Base-by-base conservation (phyloP, 2,329 filamentous ascomycete genomes). In the Colletotrichum sp. region DNA sequence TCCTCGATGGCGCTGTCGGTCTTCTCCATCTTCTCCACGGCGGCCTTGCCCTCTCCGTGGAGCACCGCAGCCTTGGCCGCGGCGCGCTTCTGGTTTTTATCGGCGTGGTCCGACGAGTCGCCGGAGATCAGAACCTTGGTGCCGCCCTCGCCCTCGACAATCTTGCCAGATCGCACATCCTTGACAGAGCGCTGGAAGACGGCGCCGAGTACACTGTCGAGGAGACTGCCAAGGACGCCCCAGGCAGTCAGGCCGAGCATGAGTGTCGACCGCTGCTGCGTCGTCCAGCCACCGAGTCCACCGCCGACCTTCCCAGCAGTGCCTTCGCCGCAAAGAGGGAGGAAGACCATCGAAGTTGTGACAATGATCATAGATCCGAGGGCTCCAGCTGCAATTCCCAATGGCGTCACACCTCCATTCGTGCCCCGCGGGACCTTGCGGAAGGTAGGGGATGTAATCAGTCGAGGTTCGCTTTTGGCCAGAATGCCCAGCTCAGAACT, bases 401-500 rank as follows among this genome's bases (percentile, higher is more conserved):
- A 87, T 1, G 92, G 79, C 0, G 95, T 98, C 10, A 99, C 95
- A 18, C 96, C 97, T 36, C 97, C 97, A 82, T 99, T 99, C 57
- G 97, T 99, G 66, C 97, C 97, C 2, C 92, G 93, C 1, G 97
- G 96, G 0, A 99, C 97, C 78, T 92, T 90, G 75, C 94, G 93
- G 81, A 97, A 89, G 6, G 86, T 92, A 18, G 90, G 92, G 16
- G 95, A 96, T 6, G 95, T 98, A 82, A 99, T 96, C 49, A 99
- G 91, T 44, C 96, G 92, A 10, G 97, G 97, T 60, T 91, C 87
- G 28, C 90, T 90, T 75, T 89, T 91, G 8, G 96, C 94, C 15
- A 99, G 89, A 72, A 99, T 99, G 16, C 97, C 97, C 24, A 99
- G 92, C 87, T 99, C 97, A 13, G 96, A 98, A 73, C 95, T 96